These are phyloP conservation scores for Solanum microdontum DNA, from an alignment of 257 asterid species.

Conservation along the genomic window DNA sequence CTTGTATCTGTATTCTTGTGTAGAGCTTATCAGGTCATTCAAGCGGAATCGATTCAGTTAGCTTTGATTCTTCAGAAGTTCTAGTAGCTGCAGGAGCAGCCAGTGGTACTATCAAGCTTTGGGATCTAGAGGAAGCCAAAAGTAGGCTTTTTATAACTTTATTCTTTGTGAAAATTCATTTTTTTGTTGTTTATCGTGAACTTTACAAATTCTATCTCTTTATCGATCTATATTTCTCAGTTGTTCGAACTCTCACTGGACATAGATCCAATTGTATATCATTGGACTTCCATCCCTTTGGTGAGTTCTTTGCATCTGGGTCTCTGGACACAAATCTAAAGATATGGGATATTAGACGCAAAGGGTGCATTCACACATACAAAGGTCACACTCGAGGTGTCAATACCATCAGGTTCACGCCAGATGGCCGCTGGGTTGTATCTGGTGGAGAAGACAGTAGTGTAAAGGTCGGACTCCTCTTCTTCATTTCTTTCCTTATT, in stretches of 20 bases:
- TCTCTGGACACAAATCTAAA: slow-evolving; percentile 93
- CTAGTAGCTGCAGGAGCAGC: slow-evolving; percentile 99
- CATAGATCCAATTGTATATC: slow-evolving; percentile 98
- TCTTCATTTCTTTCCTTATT: slow-evolving; percentile 1
- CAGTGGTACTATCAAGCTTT: slow-evolving; percentile 95
- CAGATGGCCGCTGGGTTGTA: slow-evolving; percentile 99
- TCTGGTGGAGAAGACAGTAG: slow-evolving; percentile 98
- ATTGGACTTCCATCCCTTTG: slow-evolving; percentile 95
- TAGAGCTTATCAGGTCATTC: slow-evolving; percentile 98
- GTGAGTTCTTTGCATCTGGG: slow-evolving; percentile 99
- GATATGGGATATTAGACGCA: slow-evolving; percentile 97
- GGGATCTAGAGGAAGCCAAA: slow-evolving; percentile 99
- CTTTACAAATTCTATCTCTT: not conserved
- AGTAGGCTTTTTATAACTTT: slow-evolving; percentile 34
- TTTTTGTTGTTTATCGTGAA: not conserved
- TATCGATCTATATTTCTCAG: slow-evolving; percentile 15
- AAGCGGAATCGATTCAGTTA: slow-evolving; percentile 94
- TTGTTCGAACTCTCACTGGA: slow-evolving; percentile 91
- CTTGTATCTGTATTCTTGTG: slow-evolving; percentile 25
- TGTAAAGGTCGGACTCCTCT: slow-evolving; percentile 56
- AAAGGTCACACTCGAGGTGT: slow-evolving; percentile 98
- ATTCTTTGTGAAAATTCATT: not conserved
- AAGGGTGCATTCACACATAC: slow-evolving; percentile 96
- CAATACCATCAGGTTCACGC: slow-evolving; percentile 85
- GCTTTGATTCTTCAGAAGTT: slow-evolving; percentile 94